A percentile compares a stretch with the other conserved stretches of the same genome.
Evolutionary conservation across 495 filamentous ascomycete species (phyloP).

Genomic region (Aspergillus sclerotioniger): DNA sequence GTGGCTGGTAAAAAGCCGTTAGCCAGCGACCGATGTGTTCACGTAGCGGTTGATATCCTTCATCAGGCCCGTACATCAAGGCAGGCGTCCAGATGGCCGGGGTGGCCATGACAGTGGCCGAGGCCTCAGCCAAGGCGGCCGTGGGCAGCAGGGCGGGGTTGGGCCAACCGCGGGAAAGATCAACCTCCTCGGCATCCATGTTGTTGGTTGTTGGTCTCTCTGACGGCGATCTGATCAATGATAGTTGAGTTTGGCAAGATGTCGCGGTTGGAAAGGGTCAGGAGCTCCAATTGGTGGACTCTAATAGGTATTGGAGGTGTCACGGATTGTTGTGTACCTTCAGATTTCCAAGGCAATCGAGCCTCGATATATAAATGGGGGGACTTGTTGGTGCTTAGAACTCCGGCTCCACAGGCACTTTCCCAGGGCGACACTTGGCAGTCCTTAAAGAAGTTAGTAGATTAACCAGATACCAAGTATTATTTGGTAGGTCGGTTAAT

Average conservation of each 20-base stretch:
- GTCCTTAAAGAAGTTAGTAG: too few species aligned
- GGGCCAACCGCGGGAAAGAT: slow-evolving; percentile 72
- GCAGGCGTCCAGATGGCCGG: slow-evolving; percentile 53
- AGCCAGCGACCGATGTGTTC: slow-evolving; percentile 68
- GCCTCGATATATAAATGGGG: too few species aligned
- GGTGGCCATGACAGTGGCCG: slow-evolving; percentile 55
- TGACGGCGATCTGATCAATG: not conserved
- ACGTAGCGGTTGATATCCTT: slow-evolving; percentile 66
- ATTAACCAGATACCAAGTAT: too few species aligned
- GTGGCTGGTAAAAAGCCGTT: slow-evolving; percentile 55
- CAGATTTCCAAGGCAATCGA: too few species aligned
- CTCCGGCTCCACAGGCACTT: too few species aligned
- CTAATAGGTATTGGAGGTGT: not conserved
- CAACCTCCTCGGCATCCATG: slow-evolving; percentile 36
- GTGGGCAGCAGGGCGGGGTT: slow-evolving; percentile 68
- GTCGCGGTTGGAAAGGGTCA: not conserved
- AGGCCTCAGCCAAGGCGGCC: slow-evolving; percentile 52
- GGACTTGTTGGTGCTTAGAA: too few species aligned
- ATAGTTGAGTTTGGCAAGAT: not conserved
- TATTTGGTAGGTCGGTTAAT: not conserved
- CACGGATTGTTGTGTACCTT: not conserved
- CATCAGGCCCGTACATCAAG: slow-evolving; percentile 76
- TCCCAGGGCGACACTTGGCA: too few species aligned
- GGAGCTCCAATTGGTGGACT: not conserved
- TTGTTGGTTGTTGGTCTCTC: not conserved